These are phyloP conservation scores for Neopestalotiopsis sp. DNA, from an alignment of 2,329 filamentous ascomycete species.

Conservation along the genomic window DNA sequence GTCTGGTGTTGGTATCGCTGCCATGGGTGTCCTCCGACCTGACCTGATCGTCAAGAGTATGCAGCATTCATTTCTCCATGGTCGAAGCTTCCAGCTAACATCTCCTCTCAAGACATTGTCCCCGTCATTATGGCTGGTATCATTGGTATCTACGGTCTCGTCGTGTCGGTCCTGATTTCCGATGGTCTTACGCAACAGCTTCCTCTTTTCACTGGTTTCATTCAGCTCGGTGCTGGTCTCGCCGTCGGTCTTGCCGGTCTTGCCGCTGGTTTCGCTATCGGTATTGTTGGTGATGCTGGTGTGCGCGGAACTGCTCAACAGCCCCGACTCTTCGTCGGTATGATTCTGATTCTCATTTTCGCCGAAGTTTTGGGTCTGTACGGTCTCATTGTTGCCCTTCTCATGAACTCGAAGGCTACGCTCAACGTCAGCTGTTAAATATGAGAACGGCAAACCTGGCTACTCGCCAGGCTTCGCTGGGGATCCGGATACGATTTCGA, in stretches of 20 bases:
- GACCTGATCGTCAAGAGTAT: slow-evolving; percentile 99
- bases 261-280: slow-evolving; percentile 84
- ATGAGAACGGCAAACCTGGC: slow-evolving; percentile 6
- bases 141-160: slow-evolving; percentile 97
- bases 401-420: slow-evolving; percentile 96
- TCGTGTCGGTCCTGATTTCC: slow-evolving; percentile 87
- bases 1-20: slow-evolving; percentile 97
- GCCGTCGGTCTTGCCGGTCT: slow-evolving; percentile 82
- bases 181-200: slow-evolving; percentile 75
- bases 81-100: slow-evolving; percentile 27
- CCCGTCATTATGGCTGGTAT: slow-evolving; percentile 99
- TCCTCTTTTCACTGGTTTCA: slow-evolving; percentile 81
- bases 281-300: slow-evolving; percentile 81
- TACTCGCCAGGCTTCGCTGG: neutral
- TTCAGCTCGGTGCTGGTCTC: slow-evolving; percentile 84
- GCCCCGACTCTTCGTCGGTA: slow-evolving; percentile 89
- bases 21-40: slow-evolving; percentile 97
- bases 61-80: slow-evolving; percentile 37
- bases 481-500: slow-evolving; percentile 3
- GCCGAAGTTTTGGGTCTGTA: slow-evolving; percentile 99
- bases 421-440: slow-evolving; percentile 67
- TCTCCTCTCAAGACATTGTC: slow-evolving; percentile 77
- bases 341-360: slow-evolving; percentile 99
- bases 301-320: slow-evolving; percentile 86
- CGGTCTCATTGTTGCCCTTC: slow-evolving; percentile 95